phyloP scores from a whole-genome alignment of 768 basidiomycete species.

The Mycena pura region DNA sequence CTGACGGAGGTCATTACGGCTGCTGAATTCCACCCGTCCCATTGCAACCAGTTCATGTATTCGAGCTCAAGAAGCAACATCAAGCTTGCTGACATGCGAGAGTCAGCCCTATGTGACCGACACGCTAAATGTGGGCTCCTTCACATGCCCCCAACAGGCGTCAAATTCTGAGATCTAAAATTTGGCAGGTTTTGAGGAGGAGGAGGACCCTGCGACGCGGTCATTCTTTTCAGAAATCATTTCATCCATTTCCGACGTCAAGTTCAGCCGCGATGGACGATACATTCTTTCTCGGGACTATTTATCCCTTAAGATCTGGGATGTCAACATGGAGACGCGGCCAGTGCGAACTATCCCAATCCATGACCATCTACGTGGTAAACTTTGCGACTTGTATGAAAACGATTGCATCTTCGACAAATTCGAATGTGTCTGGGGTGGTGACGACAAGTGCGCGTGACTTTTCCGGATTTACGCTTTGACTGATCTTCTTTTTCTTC shows the following conservation, averaged over 20 bases:
- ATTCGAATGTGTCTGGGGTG: constrained; percentile 98
- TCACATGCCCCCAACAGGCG: not conserved
- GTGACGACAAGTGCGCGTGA: constrained; percentile 88
- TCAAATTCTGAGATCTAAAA: constrained; percentile 13
- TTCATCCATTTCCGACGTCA: constrained; percentile 99
- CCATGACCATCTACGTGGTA: constrained; percentile 96
- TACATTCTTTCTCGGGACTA: constrained; percentile 98
- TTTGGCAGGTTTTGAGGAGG: constrained; percentile 91
- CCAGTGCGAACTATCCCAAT: constrained; percentile 98
- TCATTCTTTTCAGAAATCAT: constrained; percentile 99
- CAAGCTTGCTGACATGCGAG: constrained; percentile 99
- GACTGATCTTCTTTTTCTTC: constrained; percentile 28
- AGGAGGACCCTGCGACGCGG: constrained; percentile 95
- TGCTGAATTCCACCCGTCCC: constrained; percentile 96
- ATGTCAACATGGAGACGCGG: constrained; percentile 97
- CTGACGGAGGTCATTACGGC: constrained; percentile 99
- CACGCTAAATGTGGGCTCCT: constrained; percentile 88
- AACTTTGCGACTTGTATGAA: constrained; percentile 98
- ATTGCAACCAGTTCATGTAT: constrained; percentile 99
- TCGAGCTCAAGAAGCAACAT: constrained; percentile 99
- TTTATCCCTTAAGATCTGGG: constrained; percentile 98
- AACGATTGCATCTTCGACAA: constrained; percentile 99
- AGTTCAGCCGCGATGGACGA: constrained; percentile 96
- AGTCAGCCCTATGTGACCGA: constrained; percentile 94
- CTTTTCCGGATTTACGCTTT: constrained; percentile 22